These are phyloP conservation scores for Tilletia walkeri DNA, from an alignment of 1,284 basidiomycete species.

Conservation along the genomic window DNA sequence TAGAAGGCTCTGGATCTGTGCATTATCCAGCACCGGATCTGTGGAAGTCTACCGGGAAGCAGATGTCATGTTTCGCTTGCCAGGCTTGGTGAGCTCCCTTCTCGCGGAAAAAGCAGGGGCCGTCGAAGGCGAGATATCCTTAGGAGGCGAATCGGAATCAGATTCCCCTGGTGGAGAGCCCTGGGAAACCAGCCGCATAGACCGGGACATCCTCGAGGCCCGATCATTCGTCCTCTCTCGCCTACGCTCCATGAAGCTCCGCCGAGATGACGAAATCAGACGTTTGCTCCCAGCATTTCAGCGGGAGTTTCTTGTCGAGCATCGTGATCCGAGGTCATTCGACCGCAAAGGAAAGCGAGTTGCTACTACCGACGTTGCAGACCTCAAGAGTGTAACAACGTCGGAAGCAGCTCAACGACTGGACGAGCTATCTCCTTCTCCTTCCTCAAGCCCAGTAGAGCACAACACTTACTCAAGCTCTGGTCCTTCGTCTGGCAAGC, in stretches of 20 bases:
- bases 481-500: background rate
- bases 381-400: background rate
- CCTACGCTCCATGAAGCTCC: background rate
- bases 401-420: constrained; percentile 29
- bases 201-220: constrained; percentile 21
- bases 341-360: background rate
- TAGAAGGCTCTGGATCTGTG: constrained; percentile 22
- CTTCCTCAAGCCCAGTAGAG: constrained; percentile 16
- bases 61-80: constrained; percentile 37
- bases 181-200: constrained; percentile 20
- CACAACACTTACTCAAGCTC: constrained; percentile 27
- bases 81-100: constrained; percentile 22
- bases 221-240: constrained; percentile 22
- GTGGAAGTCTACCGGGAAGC: constrained; percentile 27
- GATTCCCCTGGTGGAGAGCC: background rate
- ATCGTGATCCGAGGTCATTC: constrained; percentile 21
- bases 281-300: constrained; percentile 11
- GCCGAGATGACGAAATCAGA: background rate
- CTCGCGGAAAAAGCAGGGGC: constrained; percentile 16
- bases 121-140: constrained; percentile 15
- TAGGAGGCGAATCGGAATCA: too few species aligned
- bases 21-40: constrained; percentile 27
- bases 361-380: constrained; percentile 4
- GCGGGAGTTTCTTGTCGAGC: constrained; percentile 9
- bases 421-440: constrained; percentile 28